Base-by-base conservation (phyloP, 495 filamentous ascomycete genomes). In the Neurospora sp. region DNA sequence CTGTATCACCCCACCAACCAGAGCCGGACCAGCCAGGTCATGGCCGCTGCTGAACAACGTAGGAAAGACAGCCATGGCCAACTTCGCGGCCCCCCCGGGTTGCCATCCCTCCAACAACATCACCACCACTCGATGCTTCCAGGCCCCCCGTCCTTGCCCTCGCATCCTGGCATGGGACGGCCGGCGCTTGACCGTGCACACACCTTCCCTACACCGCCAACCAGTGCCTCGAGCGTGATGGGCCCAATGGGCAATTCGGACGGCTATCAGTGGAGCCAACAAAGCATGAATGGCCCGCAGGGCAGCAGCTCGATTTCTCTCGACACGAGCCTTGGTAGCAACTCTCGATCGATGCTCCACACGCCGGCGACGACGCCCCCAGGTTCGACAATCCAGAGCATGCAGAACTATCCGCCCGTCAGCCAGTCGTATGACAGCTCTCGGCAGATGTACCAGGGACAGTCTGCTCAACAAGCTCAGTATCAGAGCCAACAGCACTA, bases 1-100 rank as follows among this genome's bases (percentile, higher is more conserved):
- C 86, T 99, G 73, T 98, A 98, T 80, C 96, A 98, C 78, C 95
- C 95, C 0, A 91, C 93, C 40, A 98, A 98, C 78, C 90, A 93
- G 76, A 90, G 84, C 53, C 84, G 94, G 68, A 93, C 92, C 27
- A 93, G 90, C 82, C 89, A 91, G 77, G 92, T 94, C 1, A 93
- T 97, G 89, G 93, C 94, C 73, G 94, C 94, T 41, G 91, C 91
- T 9, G 91, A 94, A 76, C 76, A 75, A 2, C 89, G 91, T 37
- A 87, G 93, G 53, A 91, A 88, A 74, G 85, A 87, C 70, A 93
- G 89, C 53, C 84, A 85, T 39, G 84, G 84, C 69, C 85, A 84
- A 71, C 84, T 88, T 82, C 84, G 85, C 9, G 81, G 81, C 69
- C 76, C 77, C 4, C 73, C 79, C 4, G 79, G 80, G 6, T 83